These are phyloP conservation scores for Venustampulla echinocandica DNA, from an alignment of 495 filamentous ascomycete genomes.

Conservation along the genomic window DNA sequence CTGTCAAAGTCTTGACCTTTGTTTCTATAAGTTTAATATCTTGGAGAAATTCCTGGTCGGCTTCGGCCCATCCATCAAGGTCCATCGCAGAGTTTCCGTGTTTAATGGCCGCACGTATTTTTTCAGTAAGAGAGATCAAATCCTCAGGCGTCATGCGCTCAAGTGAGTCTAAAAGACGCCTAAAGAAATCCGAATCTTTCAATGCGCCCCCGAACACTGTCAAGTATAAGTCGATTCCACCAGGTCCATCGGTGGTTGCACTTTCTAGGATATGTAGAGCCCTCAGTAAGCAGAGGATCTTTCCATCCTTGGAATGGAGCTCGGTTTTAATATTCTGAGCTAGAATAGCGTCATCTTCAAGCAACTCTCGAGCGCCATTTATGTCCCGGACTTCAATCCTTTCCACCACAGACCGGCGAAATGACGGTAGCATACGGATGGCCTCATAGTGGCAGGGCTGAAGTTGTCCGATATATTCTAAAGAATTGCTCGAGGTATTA, in stretches of 20 bases:
- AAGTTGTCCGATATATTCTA: slow-evolving; percentile 24
- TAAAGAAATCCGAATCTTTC: slow-evolving; percentile 11
- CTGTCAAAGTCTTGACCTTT: slow-evolving; percentile 31
- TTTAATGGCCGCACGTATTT: slow-evolving; percentile 26
- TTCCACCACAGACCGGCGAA: slow-evolving; percentile 44
- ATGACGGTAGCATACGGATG: slow-evolving; percentile 71
- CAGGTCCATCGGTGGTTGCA: slow-evolving; percentile 1
- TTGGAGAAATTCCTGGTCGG: slow-evolving; percentile 26
- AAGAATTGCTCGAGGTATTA: slow-evolving; percentile 16
- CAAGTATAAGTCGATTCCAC: slow-evolving; percentile 18
- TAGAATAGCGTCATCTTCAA: slow-evolving; percentile 26
- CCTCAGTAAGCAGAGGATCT: slow-evolving; percentile 14
- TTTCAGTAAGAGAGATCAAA: slow-evolving; percentile 27
- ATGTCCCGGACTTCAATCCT: slow-evolving; percentile 19
- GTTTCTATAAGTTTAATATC: slow-evolving; percentile 32
- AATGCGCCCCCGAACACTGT: slow-evolving; percentile 13
- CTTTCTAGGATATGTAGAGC: slow-evolving; percentile 11
- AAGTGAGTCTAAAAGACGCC: slow-evolving; percentile 26
- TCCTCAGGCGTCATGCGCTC: slow-evolving; percentile 35
- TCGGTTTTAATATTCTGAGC: slow-evolving; percentile 9
- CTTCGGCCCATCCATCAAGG: slow-evolving; percentile 20
- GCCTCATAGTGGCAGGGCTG: slow-evolving; percentile 61
- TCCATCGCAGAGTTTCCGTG: slow-evolving; percentile 12
- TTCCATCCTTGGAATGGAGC: slow-evolving; percentile 25
- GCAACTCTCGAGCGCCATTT: slow-evolving; percentile 2